These are phyloP conservation scores for Pythium vanterpoolii DNA, from an alignment of 352 stramenopile species.

Conservation along the genomic window DNA sequence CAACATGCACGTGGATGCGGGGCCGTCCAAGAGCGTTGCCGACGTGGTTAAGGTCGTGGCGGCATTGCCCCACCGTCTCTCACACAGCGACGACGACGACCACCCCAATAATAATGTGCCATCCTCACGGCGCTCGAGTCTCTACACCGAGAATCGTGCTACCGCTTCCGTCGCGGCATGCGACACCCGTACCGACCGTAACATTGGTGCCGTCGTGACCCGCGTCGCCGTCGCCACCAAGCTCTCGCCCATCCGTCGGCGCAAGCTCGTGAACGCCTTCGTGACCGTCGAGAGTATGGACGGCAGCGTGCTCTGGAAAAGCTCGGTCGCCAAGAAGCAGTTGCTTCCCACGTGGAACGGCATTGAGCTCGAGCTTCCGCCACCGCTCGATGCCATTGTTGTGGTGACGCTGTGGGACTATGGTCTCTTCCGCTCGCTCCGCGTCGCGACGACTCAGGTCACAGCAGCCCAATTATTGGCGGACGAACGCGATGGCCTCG, in stretches of 20 bases:
- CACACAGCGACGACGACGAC: conserved; percentile 20
- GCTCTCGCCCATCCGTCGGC: conserved; percentile 23
- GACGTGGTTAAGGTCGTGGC: conserved; percentile 21
- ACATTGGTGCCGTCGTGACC: conserved; percentile 9
- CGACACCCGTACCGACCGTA: background rate
- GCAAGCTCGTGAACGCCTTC: conserved; percentile 30
- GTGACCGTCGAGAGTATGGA: conserved; percentile 18
- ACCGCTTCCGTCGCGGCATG: background rate
- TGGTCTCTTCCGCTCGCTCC: conserved; percentile 53
- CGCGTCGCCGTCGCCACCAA: conserved; percentile 17
- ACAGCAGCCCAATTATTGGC: conserved; percentile 40
- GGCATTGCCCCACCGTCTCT: conserved; percentile 11
- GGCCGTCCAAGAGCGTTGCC: conserved; percentile 7
- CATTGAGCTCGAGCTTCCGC: conserved; percentile 27
- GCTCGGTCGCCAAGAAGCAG: conserved; percentile 21
- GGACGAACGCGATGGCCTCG: conserved; percentile 34
- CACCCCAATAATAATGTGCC: background rate
- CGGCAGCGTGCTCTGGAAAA: conserved; percentile 18
- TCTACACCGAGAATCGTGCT: background rate
- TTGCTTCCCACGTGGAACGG: conserved; percentile 19
- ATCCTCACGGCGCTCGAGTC: background rate
- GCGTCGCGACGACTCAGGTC: conserved; percentile 46
- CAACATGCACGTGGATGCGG: background rate
- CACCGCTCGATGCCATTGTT: conserved; percentile 29
- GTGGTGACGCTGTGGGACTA: conserved; percentile 67